phyloP scores from a whole-genome alignment of 345 rosid species.

The Rubroshorea leprosula region DNA sequence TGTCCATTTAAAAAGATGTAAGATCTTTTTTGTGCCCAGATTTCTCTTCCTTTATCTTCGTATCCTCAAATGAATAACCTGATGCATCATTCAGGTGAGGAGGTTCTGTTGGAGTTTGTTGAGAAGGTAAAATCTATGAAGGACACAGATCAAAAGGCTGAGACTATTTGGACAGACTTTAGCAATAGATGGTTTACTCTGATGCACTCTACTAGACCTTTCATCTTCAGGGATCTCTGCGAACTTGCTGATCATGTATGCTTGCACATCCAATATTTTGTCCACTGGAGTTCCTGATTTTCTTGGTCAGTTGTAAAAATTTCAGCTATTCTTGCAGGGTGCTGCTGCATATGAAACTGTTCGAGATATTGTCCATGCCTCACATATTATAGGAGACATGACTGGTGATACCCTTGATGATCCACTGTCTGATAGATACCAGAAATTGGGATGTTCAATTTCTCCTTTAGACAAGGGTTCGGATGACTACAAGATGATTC shows the following conservation, averaged over 20 bases:
- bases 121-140: slow-evolving; percentile 41
- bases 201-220: slow-evolving; percentile 61
- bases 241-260: slow-evolving; percentile 75
- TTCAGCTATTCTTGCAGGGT: slow-evolving; percentile 32
- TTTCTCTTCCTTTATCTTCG: neutral
- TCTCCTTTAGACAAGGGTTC: slow-evolving; percentile 50
- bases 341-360: slow-evolving; percentile 60
- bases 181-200: slow-evolving; percentile 75
- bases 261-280: neutral
- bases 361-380: slow-evolving; percentile 60
- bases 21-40: neutral
- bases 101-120: slow-evolving; percentile 41
- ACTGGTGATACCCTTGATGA: slow-evolving; percentile 63
- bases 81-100: slow-evolving; percentile 47
- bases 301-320: neutral
- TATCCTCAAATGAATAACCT: neutral
- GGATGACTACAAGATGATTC: slow-evolving; percentile 69
- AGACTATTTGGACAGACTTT: slow-evolving; percentile 63
- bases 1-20: slow-evolving; percentile 60
- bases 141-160: slow-evolving; percentile 49
- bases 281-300: neutral
- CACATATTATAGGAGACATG: slow-evolving; percentile 71
- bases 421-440: slow-evolving; percentile 53
- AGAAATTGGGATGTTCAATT: slow-evolving; percentile 53
- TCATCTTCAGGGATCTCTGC: slow-evolving; percentile 49